Evolutionary conservation across 495 filamentous ascomycete genomes (phyloP), one percentile per base, ranked within the genome.

Genomic region (Aspergillus bertholletiae): DNA sequence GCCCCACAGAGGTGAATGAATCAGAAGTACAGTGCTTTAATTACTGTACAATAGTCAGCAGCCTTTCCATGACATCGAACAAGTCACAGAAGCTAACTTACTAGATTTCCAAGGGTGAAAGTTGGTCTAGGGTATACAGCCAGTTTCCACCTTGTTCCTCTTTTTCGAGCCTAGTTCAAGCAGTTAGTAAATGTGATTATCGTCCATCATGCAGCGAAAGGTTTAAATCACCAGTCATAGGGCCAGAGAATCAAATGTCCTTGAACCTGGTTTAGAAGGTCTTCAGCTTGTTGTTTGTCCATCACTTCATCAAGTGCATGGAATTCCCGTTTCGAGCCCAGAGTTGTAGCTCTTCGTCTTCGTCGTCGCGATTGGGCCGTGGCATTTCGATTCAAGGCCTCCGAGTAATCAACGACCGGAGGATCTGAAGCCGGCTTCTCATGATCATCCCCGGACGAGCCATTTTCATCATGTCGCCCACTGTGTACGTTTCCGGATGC

Each of bases 21-120:
- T n/a, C 45, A 24, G 12, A 18, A 6, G 11, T n/a, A 6, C 3
- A 43, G 20, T n/a, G 45, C 15, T 52, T 67, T 57, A 65, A 54
- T 69, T 71, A 54, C 65, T 70, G 41, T 26, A 46, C 20, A 7
- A 24, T 3, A 6, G 53, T 68, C 43, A 68, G 58, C 46, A 56
- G 30, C 13, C 27, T 12, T 12, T 28, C 13, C 5, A 7, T 37
- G 30, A 40, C 3, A 7, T n/a, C 32, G 12, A 26, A 18, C 13
- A 48, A 52, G 26, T 23, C 28, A 49, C 2, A 22, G 26, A 18
- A 15, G 44, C 18, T 22, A 28, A 82, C 92, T 83, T 82, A 96
- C 93, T 97, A 98, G 55, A 98, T 98, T 74, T 96, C 90, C 73
- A 97, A 76, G 47, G 94, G 94, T 58, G 94, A 95, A 66, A 98